phyloP scores from a whole-genome alignment of 352 stramenopile genomes.

The Globisporangium spinosum region DNA sequence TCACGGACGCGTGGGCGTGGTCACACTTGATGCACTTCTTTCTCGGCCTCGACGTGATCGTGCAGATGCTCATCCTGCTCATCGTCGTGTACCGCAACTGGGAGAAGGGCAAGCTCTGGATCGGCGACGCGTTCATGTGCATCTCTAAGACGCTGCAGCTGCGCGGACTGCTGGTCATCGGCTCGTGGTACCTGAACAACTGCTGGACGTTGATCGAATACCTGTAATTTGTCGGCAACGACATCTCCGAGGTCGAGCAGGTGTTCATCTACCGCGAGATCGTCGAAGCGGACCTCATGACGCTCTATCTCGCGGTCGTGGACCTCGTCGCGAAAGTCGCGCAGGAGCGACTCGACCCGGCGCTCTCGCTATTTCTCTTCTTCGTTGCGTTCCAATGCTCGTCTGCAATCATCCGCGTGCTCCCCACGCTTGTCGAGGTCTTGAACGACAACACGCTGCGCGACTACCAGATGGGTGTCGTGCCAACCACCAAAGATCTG shows the following conservation, averaged over 20 bases:
- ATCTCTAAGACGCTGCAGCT: conserved; percentile 34
- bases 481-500: conserved; percentile 1
- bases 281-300: conserved; percentile 29
- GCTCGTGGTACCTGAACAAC: conserved; percentile 33
- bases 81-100: conserved; percentile 33
- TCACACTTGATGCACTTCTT: conserved; percentile 27
- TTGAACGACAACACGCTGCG: conserved; percentile 10
- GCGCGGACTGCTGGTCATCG: conserved; percentile 28
- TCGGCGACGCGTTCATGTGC: conserved; percentile 37
- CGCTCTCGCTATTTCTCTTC: conserved; percentile 28
- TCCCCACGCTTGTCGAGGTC: background rate
- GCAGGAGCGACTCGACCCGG: conserved; percentile 32
- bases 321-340: conserved; percentile 26
- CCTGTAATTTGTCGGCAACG: conserved; percentile 22
- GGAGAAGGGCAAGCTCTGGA: conserved; percentile 28
- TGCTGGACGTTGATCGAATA: conserved; percentile 37
- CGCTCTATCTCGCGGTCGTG: conserved; percentile 29
- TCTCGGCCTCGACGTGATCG: conserved; percentile 29
- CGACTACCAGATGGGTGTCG: conserved; percentile 9
- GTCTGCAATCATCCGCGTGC: conserved; percentile 1
- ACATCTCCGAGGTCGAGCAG: conserved; percentile 23
- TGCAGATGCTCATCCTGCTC: conserved; percentile 32
- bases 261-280: conserved; percentile 31
- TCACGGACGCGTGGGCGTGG: conserved; percentile 22
- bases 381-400: conserved; percentile 24